Conservation (phyloP, 305 asterid species). For the Stenogyne calaminthoides region DNA sequence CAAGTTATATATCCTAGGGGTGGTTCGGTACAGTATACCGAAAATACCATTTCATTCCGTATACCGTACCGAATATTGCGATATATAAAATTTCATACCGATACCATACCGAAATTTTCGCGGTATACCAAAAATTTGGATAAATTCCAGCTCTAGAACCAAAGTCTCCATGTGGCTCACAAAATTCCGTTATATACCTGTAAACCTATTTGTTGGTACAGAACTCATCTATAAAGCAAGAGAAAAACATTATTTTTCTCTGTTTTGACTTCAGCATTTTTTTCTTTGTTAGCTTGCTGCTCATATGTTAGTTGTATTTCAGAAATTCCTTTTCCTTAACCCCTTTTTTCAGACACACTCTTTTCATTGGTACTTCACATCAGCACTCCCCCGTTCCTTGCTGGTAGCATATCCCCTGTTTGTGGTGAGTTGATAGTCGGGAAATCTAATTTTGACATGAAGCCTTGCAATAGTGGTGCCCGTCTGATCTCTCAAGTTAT, state of each 20-base stretch:
- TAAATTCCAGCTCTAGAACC: neutral
- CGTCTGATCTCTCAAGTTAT: slow-evolving; percentile 16
- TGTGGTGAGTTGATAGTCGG: slow-evolving; percentile 59
- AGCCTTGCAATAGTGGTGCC: slow-evolving; percentile 4
- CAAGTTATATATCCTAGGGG: neutral
- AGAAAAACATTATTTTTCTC: neutral
- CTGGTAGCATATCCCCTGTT: slow-evolving; percentile 90
- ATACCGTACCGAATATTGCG: too few species aligned
- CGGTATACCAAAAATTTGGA: too few species aligned
- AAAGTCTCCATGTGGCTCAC: neutral
- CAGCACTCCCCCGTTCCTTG: slow-evolving; percentile 97
- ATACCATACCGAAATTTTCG: too few species aligned
- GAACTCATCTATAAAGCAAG: slow-evolving; percentile 9
- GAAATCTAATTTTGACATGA: slow-evolving; percentile 6
- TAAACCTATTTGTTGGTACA: neutral
- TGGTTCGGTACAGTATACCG: too few species aligned
- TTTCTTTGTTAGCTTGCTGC: neutral
- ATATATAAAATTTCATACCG: too few species aligned
- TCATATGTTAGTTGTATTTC: slow-evolving; percentile 10
- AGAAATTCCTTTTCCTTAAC: slow-evolving; percentile 41
- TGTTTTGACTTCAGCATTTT: slow-evolving; percentile 4
- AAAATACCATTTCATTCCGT: too few species aligned
- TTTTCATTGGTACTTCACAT: slow-evolving; percentile 95
- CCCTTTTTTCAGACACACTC: slow-evolving; percentile 67
- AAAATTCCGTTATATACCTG: neutral